Percentiles rank a stretch among this genome's conserved stretches.
Evolutionary conservation across 2,329 filamentous ascomycete genomes (phyloP).

Genomic region (Microsporum ferrugineum): DNA sequence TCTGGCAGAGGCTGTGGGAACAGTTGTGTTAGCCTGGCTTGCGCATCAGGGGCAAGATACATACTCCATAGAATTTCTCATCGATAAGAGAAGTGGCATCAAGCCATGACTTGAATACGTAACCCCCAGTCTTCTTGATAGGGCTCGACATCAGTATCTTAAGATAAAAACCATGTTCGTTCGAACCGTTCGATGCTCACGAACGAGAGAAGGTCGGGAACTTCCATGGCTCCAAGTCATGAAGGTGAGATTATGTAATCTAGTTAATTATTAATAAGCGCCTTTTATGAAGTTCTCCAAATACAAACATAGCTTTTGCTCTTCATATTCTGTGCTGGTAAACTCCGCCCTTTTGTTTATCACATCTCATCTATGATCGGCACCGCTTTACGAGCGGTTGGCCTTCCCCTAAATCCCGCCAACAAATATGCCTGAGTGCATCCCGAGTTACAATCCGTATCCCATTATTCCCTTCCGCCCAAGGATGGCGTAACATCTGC

Average conservation of each 20-base stretch:
- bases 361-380: background rate
- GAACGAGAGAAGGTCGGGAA: too few species aligned
- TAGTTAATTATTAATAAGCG: too few species aligned
- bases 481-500: background rate
- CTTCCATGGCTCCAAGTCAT: too few species aligned
- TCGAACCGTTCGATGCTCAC: too few species aligned
- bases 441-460: background rate
- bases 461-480: background rate
- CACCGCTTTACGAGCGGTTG: background rate
- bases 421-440: background rate
- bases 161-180: too few species aligned
- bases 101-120: slow-evolving; percentile 5
- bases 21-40: background rate
- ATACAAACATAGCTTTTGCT: too few species aligned
- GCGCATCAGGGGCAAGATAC: background rate
- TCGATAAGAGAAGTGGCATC: slow-evolving; percentile 6
- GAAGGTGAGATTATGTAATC: too few species aligned
- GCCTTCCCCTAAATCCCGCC: background rate
- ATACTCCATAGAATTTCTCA: slow-evolving; percentile 6
- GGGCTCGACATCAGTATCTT: too few species aligned
- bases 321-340: too few species aligned
- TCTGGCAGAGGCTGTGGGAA: slow-evolving; percentile 6
- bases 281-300: too few species aligned
- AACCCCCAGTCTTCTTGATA: background rate
- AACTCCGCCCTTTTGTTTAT: too few species aligned